phyloP scores from a whole-genome alignment of 1,139 yeast species.

The Candida buenavistaensis region DNA sequence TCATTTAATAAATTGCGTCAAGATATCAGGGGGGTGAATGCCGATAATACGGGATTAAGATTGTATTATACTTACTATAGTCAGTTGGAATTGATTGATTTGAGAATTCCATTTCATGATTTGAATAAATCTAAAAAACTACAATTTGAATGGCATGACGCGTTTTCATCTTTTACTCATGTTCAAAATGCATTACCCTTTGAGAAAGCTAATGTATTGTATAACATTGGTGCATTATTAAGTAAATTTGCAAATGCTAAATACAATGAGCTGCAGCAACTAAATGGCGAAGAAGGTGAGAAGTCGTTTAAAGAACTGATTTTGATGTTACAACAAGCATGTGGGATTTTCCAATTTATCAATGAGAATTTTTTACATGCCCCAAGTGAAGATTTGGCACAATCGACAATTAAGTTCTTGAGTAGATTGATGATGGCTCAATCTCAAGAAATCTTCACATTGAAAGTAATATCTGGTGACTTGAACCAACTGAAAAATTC shows the following conservation, averaged over 20 bases:
- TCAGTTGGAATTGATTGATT: slow-evolving; percentile 76
- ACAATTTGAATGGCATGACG: slow-evolving; percentile 81
- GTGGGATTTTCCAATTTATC: slow-evolving; percentile 73
- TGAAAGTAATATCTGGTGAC: slow-evolving; percentile 57
- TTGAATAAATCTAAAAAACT: slow-evolving; percentile 52
- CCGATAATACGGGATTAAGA: slow-evolving; percentile 50
- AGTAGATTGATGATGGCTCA: slow-evolving; percentile 74
- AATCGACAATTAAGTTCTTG: slow-evolving; percentile 67
- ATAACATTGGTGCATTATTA: slow-evolving; percentile 52
- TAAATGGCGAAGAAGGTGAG: slow-evolving; percentile 36
- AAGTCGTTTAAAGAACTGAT: slow-evolving; percentile 53
- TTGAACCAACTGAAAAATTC: slow-evolving; percentile 56
- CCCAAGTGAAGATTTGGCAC: slow-evolving; percentile 76
- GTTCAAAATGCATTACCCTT: slow-evolving; percentile 66
- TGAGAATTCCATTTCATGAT: slow-evolving; percentile 67
- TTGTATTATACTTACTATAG: slow-evolving; percentile 73
- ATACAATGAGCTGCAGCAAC: slow-evolving; percentile 34
- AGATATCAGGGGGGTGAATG: slow-evolving; percentile 58
- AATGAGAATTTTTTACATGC: slow-evolving; percentile 87
- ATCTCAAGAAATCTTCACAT: slow-evolving; percentile 80
- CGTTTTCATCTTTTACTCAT: slow-evolving; percentile 49
- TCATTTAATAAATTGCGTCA: slow-evolving; percentile 60
- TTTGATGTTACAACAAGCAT: slow-evolving; percentile 68
- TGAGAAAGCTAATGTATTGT: slow-evolving; percentile 84
- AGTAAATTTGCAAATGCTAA: slow-evolving; percentile 53